These are phyloP conservation scores for Apiospora koreana DNA, from an alignment of 2,329 filamentous ascomycete species.

Conservation along the genomic window DNA sequence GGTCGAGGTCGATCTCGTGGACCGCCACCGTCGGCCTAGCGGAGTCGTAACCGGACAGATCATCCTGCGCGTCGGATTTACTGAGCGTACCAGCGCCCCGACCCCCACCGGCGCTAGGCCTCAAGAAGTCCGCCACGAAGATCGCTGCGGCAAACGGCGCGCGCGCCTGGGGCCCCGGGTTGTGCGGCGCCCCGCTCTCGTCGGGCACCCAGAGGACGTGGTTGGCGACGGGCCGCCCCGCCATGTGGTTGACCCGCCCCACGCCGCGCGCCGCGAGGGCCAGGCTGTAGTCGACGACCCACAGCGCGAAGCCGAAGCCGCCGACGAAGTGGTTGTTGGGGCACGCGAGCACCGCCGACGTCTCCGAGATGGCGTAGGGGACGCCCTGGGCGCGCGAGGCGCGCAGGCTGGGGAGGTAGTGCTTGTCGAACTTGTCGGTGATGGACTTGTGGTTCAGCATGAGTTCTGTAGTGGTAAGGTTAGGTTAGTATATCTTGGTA, in stretches of 20 bases:
- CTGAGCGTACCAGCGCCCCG: neutral
- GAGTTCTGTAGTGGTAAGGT: neutral
- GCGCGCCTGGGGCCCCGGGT: conserved; percentile 21
- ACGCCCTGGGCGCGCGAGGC: conserved; percentile 6
- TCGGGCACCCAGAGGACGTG: conserved; percentile 22
- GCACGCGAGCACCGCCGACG: conserved; percentile 6
- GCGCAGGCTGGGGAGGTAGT: neutral
- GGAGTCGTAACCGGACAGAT: too few relatives aligned
- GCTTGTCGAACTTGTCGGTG: neutral
- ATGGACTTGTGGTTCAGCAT: conserved; percentile 15
- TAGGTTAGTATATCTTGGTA: neutral
- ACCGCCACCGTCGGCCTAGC: neutral
- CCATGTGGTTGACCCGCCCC: conserved; percentile 19
- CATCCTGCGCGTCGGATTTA: too few relatives aligned
- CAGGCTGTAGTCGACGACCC: conserved; percentile 37
- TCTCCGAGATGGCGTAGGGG: conserved; percentile 13
- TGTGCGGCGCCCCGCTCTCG: neutral
- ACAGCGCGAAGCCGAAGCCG: conserved; percentile 34
- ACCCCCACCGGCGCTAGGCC: conserved; percentile 10
- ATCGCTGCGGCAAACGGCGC: conserved; percentile 19
- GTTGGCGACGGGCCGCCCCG: conserved; percentile 18
- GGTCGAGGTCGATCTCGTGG: conserved; percentile 1
- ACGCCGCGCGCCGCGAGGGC: conserved; percentile 21
- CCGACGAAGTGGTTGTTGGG: conserved; percentile 26
- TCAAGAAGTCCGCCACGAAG: conserved; percentile 24